Evolutionary conservation across 352 stramenopile species (phyloP), one percentile per base, ranked within the genome.

Genomic region (Pythium monospermum): DNA sequence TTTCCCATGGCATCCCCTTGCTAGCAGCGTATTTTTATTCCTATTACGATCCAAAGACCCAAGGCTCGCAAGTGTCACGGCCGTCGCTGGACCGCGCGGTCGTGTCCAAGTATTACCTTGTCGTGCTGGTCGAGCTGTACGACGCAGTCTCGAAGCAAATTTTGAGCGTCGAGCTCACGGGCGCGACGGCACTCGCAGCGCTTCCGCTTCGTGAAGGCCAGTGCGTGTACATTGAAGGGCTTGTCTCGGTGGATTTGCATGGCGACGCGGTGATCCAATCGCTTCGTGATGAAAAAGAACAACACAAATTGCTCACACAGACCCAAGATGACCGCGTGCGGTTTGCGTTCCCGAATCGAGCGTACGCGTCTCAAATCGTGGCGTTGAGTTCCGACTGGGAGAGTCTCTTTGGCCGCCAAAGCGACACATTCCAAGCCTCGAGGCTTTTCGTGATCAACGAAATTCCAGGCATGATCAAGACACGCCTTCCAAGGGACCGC

Each of bases 1-100:
- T 87, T 8, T 83, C 76, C 0, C 73, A 85, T 27, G 76, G 76
- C 0, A 72, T 82, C 12, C 73, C 76, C 8, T 57, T 87, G 18
- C 61, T 87, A n/a, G 76, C 72, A n/a, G 72, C 76, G 7, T 85
- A 71, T 49, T 85, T 85, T 41, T 69, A 81, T 49, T 59, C 76
- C 13, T 85, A 87, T 44, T 87, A 87, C 56, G 70, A 85, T 28
- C 54, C 68, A 0, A 84, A 83, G 40, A 84, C 70, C 6, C 66
- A 70, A 36, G 46, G 40, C 11, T 45, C 49, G 5, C 33, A 49
- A 4, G 46, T 41, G 15, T 46, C 50, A 6, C 28, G 55, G 7
- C 69, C 58, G 10, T 52, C 61, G 7, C 52, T 80, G 22, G 59
- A 85, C 19, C 67, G 61, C 21, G 66, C 69, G 1, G 77, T 85